Evolutionary conservation across 805 yeast genomes (phyloP).

Genomic region (Gaillardinia entomophila): DNA sequence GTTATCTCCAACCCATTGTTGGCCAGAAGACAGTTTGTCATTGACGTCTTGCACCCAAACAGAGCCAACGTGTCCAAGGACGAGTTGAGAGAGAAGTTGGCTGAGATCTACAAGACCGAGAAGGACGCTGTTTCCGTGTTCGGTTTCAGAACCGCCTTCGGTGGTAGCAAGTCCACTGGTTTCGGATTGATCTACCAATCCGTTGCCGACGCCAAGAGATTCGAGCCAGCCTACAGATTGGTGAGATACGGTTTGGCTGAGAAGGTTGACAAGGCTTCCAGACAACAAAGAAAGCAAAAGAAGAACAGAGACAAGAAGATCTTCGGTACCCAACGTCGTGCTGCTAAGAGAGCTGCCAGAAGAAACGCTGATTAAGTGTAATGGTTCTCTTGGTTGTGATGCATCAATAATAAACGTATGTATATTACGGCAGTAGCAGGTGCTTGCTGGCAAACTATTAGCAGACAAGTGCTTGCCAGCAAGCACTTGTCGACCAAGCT

Average conservation of each 20-base stretch:
- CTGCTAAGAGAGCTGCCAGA: constrained; percentile 87
- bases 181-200: constrained; percentile 99
- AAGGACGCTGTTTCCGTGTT: constrained; percentile 94
- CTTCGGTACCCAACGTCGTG: constrained; percentile 96
- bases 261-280: constrained; percentile 94
- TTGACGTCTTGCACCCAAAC: constrained; percentile 99
- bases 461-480: too few relatives aligned
- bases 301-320: constrained; percentile 99
- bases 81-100: constrained; percentile 93
- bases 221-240: constrained; percentile 99
- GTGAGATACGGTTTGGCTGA: constrained; percentile 97
- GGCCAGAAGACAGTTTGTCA: constrained; percentile 99
- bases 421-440: background rate
- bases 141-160: constrained; percentile 99
- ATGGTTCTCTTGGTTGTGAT: background rate
- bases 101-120: constrained; percentile 84
- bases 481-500: too few relatives aligned
- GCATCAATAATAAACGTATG: background rate
- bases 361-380: constrained; percentile 73
- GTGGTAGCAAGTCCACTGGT: constrained; percentile 99
- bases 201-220: constrained; percentile 94
- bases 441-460: too few relatives aligned
- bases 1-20: constrained; percentile 98
- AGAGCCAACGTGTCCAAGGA: constrained; percentile 98
- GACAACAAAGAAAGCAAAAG: constrained; percentile 99